phyloP scores from a whole-genome alignment of 768 basidiomycete species.

The Lactarius tabidus region DNA sequence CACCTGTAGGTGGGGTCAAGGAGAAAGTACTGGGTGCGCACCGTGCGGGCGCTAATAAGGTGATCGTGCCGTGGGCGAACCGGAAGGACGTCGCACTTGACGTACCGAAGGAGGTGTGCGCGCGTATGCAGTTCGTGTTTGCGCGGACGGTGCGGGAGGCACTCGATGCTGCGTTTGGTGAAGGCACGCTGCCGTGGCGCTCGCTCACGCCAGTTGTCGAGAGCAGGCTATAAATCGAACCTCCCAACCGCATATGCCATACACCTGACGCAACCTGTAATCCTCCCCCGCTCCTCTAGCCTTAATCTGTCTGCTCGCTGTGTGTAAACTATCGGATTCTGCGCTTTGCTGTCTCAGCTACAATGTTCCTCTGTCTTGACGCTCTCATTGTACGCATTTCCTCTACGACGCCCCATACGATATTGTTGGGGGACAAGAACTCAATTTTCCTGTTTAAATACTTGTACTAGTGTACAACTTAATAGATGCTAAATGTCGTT shows the following conservation, averaged over 20 bases:
- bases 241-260: too few relatives aligned
- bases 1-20: constrained; percentile 84
- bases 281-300: too few relatives aligned
- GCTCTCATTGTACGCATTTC: too few relatives aligned
- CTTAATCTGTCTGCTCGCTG: too few relatives aligned
- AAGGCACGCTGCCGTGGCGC: constrained; percentile 62
- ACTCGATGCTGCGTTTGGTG: constrained; percentile 74
- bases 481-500: not conserved
- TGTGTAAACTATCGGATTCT: too few relatives aligned
- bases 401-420: too few relatives aligned
- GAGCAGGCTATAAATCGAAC: constrained; percentile 42
- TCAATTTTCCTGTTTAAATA: too few relatives aligned
- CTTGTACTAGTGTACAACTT: not conserved
- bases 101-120: constrained; percentile 63
- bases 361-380: too few relatives aligned
- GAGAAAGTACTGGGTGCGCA: constrained; percentile 90
- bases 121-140: constrained; percentile 77
- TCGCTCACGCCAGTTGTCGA: constrained; percentile 53
- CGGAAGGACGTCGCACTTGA: constrained; percentile 86
- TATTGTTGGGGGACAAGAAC: too few relatives aligned
- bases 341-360: too few relatives aligned
- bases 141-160: constrained; percentile 79
- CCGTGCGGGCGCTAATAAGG: constrained; percentile 75
- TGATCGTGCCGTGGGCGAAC: constrained; percentile 82
- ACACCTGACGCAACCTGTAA: too few relatives aligned